phyloP scores from a whole-genome alignment of 495 filamentous ascomycete genomes.

The Aspergillus panamensis region DNA sequence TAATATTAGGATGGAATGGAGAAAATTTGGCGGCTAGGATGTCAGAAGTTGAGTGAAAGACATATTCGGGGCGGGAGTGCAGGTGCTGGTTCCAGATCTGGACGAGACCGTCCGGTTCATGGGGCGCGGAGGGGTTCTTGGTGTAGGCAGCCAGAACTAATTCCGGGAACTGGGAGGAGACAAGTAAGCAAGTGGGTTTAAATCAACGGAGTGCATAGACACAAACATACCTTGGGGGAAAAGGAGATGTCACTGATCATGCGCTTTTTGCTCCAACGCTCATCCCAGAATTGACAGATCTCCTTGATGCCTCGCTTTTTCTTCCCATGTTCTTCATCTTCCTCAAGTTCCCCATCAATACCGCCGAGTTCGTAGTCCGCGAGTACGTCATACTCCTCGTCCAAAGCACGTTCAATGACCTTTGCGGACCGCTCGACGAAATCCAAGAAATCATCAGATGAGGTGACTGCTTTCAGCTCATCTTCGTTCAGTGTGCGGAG shows the following conservation, averaged over 20 bases:
- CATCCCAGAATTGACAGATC: conserved; percentile 87
- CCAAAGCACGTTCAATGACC: conserved; percentile 92
- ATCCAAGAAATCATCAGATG: conserved; percentile 87
- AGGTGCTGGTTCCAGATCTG: conserved; percentile 97
- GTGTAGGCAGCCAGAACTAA: conserved; percentile 92
- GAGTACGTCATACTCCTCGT: conserved; percentile 90
- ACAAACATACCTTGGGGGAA: conserved; percentile 68
- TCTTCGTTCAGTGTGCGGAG: conserved; percentile 77
- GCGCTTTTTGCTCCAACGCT: conserved; percentile 93
- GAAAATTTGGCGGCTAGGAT: conserved; percentile 95
- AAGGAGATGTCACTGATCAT: conserved; percentile 93
- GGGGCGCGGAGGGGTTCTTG: conserved; percentile 90
- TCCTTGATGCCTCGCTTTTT: conserved; percentile 80
- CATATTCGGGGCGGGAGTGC: conserved; percentile 88
- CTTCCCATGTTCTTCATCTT: conserved; percentile 80
- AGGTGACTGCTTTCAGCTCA: conserved; percentile 85
- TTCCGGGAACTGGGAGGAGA: conserved; percentile 66
- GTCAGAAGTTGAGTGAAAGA: conserved; percentile 94
- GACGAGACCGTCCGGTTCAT: conserved; percentile 91
- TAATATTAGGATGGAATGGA: conserved; percentile 92
- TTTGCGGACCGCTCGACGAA: conserved; percentile 96
- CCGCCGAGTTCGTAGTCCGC: conserved; percentile 86
- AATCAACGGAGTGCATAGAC: neutral
- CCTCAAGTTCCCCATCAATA: conserved; percentile 63
- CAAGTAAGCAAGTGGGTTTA: neutral